Evolutionary conservation across 257 asterid species (phyloP).

Genomic region (Knoxia roxburghii): DNA sequence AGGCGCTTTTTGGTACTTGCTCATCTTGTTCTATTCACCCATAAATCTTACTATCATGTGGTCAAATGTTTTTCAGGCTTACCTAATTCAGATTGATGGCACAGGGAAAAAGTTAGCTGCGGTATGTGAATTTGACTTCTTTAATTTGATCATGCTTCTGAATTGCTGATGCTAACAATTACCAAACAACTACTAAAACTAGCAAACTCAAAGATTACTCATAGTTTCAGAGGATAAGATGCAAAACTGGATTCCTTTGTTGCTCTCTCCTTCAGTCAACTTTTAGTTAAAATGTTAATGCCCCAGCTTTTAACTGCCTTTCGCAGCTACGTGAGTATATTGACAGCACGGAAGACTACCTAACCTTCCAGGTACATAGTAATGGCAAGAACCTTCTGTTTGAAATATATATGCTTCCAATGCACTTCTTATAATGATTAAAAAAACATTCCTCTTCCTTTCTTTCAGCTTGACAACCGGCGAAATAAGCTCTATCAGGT

Average conservation of each 20-base stretch:
- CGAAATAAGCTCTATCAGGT: neutral
- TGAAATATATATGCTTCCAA: neutral
- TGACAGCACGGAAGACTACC: neutral
- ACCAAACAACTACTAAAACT: too few relatives aligned
- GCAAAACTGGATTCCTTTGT: too few relatives aligned
- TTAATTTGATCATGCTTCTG: neutral
- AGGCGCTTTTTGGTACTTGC: neutral
- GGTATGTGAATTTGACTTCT: neutral
- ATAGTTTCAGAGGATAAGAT: too few relatives aligned
- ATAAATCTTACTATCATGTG: too few relatives aligned
- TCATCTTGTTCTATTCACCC: neutral
- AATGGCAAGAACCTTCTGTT: neutral
- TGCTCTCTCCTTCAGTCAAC: too few relatives aligned
- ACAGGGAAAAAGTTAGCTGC: neutral
- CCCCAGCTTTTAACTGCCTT: too few relatives aligned
- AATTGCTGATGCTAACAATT: too few relatives aligned
- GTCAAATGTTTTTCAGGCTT: neutral
- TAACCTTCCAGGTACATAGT: neutral
- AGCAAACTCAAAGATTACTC: too few relatives aligned
- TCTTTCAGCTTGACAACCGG: neutral
- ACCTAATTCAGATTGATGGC: neutral
- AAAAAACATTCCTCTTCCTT: neutral
- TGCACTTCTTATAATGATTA: too few relatives aligned
- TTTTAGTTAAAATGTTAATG: too few relatives aligned
- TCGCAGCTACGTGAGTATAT: neutral